Evolutionary conservation across 2,329 filamentous ascomycete species (phyloP).

Genomic region (Fusarium sp.): DNA sequence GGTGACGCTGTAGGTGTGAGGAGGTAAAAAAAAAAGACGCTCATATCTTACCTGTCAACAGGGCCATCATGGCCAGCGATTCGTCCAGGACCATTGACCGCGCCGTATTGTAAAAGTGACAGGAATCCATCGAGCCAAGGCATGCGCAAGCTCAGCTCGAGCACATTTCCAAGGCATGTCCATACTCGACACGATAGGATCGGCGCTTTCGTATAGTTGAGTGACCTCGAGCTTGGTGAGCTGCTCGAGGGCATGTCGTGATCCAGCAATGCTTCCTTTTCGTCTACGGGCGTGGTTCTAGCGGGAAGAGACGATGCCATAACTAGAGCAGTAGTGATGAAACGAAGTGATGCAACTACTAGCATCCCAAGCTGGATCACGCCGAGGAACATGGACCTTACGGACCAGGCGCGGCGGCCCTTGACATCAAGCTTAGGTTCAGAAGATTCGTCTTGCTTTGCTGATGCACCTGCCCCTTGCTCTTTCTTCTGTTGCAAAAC

Average conservation of each 20-base stretch:
- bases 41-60: conserved; percentile 86
- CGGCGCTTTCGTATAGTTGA: conserved; percentile 63
- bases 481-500: conserved; percentile 53
- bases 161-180: conserved; percentile 77
- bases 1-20: conserved; percentile 34
- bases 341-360: conserved; percentile 73
- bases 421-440: conserved; percentile 29
- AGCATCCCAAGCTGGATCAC: conserved; percentile 68
- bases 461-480: conserved; percentile 29
- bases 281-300: conserved; percentile 54
- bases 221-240: conserved; percentile 30
- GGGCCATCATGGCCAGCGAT: conserved; percentile 81
- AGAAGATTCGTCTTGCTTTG: conserved; percentile 27
- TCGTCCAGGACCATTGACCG: conserved; percentile 79
- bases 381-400: conserved; percentile 67
- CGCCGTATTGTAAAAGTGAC: conserved; percentile 80
- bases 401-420: conserved; percentile 54
- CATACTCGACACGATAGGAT: conserved; percentile 84
- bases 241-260: conserved; percentile 43
- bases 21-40: conserved; percentile 50
- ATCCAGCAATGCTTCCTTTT: conserved; percentile 41
- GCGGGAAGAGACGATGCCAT: conserved; percentile 76
- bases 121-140: conserved; percentile 87
- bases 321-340: conserved; percentile 73
- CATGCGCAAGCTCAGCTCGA: conserved; percentile 84